Evolutionary conservation across 306 rosid species (phyloP), one percentile per base, ranked within the genome.

Genomic region (Hippophae tibetana): DNA sequence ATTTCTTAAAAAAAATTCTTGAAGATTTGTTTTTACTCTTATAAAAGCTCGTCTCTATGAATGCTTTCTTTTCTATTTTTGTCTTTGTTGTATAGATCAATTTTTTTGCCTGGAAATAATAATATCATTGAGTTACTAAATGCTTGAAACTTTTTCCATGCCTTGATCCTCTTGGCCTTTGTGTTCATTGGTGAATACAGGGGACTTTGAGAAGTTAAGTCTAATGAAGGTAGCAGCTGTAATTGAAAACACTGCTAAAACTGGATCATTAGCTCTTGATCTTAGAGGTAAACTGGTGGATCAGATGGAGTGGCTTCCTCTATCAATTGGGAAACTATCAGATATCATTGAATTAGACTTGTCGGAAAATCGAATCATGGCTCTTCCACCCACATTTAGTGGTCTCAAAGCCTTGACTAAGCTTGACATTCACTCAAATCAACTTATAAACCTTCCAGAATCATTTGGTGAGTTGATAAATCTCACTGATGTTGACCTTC

Each of bases 361-460:
- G 57, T 87, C 96, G 43, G 95, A 87, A 72, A 92, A 92, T 74
- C 72, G 78, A 58, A 80, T 92, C 73, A 80, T 83, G 90, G 95
- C 89, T 67, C 95, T 92, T 74, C 96, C 96, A 61, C 71, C 82
- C 50, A 79, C 88, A 7, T 73, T 92, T 4, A 74, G 62, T 47
- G 76, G 74, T 66, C 95, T 92, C 66, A 79, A 63, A 73, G 82
- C 89, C 67, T 82, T 92, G 58, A 73, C 67, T 56, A 92, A 83
- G 80, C 85, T 92, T 27, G 89, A 78, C 72, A 78, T 92, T 73
- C 95, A 85, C 78, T 86, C 93, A 5, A 87, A 92, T 81, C 98
- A 87, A 53, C 72, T 92, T 25, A 77, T 78, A 69, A 88, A 85
- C 80, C 95, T 92, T 70, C 96, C 99, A 1, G 81, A 76, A 11